These are phyloP conservation scores for Coemansia reversa DNA, from an alignment of 192 early-diverging fungal species.

Conservation along the genomic window DNA sequence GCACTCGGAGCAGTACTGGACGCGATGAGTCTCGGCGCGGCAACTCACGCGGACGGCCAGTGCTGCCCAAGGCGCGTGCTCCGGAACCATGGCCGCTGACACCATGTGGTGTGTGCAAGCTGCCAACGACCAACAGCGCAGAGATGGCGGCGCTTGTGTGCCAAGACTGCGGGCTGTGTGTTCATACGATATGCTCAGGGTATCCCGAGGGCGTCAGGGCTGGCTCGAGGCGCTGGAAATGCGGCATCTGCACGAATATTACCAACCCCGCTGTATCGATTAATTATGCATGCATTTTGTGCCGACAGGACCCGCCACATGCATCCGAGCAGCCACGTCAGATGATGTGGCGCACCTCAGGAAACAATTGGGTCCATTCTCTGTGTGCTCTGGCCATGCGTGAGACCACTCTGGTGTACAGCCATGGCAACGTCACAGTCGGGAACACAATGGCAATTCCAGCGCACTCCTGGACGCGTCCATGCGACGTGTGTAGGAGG, in stretches of 20 bases:
- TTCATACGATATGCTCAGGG: constrained; percentile 45
- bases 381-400: constrained; percentile 63
- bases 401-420: constrained; percentile 50
- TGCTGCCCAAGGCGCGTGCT: constrained; percentile 13
- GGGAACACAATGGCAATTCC: constrained; percentile 27
- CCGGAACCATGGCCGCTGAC: constrained; percentile 31
- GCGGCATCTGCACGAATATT: constrained; percentile 65
- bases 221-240: constrained; percentile 49
- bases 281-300: constrained; percentile 65
- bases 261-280: constrained; percentile 61
- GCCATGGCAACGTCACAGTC: constrained; percentile 35
- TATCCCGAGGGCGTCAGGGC: constrained; percentile 26
- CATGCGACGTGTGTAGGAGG: constrained; percentile 24
- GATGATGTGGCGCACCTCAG: constrained; percentile 67
- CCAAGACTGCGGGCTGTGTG: constrained; percentile 51
- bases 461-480: constrained; percentile 26
- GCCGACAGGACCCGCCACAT: constrained; percentile 38
- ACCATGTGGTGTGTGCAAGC: constrained; percentile 39
- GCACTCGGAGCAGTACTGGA: constrained; percentile 1
- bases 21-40: constrained; percentile 7
- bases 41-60: constrained; percentile 4
- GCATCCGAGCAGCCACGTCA: constrained; percentile 17
- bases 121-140: constrained; percentile 8
- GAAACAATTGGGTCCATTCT: constrained; percentile 77
- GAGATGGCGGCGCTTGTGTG: constrained; percentile 28